Conservation (phyloP, 2,329 filamentous ascomycete species). For the Penicillium sclerotigenum region DNA sequence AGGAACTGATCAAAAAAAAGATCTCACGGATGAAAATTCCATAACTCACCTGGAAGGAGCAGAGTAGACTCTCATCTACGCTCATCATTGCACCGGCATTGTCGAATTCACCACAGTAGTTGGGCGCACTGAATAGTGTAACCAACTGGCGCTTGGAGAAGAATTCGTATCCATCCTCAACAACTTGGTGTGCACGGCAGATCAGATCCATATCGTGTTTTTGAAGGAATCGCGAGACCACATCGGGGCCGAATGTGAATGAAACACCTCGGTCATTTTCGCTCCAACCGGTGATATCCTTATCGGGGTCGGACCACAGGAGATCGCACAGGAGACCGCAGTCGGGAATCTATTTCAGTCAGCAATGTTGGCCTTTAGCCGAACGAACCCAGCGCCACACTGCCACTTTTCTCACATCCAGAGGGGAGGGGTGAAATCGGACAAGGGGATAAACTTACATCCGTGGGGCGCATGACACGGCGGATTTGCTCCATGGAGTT, state of each 20-base stretch:
- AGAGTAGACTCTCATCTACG: constrained; percentile 95
- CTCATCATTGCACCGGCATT: constrained; percentile 99
- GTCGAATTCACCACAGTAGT: constrained; percentile 99
- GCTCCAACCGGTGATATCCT: constrained; percentile 98
- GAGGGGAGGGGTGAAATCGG: background rate
- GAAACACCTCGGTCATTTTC: constrained; percentile 98
- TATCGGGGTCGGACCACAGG: constrained; percentile 97
- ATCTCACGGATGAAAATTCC: background rate
- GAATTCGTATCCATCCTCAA: constrained; percentile 99
- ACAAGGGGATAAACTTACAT: constrained; percentile 63
- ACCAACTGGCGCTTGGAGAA: constrained; percentile 98
- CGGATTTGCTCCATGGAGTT: constrained; percentile 99
- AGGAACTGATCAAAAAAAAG: background rate
- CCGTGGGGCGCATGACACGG: constrained; percentile 96
- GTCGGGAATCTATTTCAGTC: constrained; percentile 76
- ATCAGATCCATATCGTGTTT: constrained; percentile 99
- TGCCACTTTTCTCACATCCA: constrained; percentile 5
- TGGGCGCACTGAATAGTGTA: constrained; percentile 94
- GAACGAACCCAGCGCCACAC: constrained; percentile 20
- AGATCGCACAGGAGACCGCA: constrained; percentile 96
- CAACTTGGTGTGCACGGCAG: constrained; percentile 96
- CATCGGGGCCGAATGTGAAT: constrained; percentile 96
- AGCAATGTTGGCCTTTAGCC: constrained; percentile 41
- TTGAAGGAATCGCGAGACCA: constrained; percentile 94
- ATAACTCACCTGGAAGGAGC: constrained; percentile 85